Evolutionary conservation across 257 asterid genomes (phyloP).

Genomic region (Penstemon newberryi): DNA sequence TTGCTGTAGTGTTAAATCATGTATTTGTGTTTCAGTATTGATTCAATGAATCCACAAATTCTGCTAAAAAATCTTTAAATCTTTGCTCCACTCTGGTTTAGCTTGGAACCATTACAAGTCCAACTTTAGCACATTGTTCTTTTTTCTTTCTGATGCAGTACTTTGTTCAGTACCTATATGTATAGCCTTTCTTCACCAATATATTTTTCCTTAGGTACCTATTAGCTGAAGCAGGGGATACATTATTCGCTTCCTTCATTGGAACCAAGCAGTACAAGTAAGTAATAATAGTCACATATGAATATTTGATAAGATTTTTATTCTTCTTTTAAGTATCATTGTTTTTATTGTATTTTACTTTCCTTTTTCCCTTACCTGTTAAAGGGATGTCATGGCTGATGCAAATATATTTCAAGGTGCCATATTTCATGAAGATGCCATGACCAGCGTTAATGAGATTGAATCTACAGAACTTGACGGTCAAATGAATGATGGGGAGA

Average conservation of each 20-base stretch:
- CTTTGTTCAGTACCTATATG: constrained; percentile 1
- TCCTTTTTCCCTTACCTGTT: constrained; percentile 52
- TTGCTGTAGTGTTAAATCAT: constrained; percentile 2
- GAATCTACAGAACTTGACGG: constrained; percentile 43
- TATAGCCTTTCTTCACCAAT: constrained; percentile 15
- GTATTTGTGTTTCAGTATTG: too few relatives aligned
- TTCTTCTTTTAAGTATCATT: constrained; percentile 32
- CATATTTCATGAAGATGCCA: constrained; percentile 80
- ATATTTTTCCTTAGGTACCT: constrained; percentile 60
- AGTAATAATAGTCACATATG: constrained; percentile 29
- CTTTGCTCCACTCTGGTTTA: too few relatives aligned
- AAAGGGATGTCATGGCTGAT: constrained; percentile 99
- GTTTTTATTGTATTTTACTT: constrained; percentile 55
- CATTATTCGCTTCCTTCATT: constrained; percentile 93
- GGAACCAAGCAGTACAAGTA: constrained; percentile 98
- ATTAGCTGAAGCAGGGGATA: constrained; percentile 96
- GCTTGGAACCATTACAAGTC: too few relatives aligned
- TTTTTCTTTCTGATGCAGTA: background rate
- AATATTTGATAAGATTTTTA: constrained; percentile 22
- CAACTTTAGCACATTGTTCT: too few relatives aligned
- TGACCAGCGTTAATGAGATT: constrained; percentile 42
- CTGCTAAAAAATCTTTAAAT: too few relatives aligned
- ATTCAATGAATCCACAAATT: too few relatives aligned
- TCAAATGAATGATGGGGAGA: constrained; percentile 50
- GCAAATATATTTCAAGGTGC: constrained; percentile 99